Evolutionary conservation across 208 protist genomes (phyloP), one percentile per base, ranked within the genome.

Genomic region (Trypanosomatidae sp.): DNA sequence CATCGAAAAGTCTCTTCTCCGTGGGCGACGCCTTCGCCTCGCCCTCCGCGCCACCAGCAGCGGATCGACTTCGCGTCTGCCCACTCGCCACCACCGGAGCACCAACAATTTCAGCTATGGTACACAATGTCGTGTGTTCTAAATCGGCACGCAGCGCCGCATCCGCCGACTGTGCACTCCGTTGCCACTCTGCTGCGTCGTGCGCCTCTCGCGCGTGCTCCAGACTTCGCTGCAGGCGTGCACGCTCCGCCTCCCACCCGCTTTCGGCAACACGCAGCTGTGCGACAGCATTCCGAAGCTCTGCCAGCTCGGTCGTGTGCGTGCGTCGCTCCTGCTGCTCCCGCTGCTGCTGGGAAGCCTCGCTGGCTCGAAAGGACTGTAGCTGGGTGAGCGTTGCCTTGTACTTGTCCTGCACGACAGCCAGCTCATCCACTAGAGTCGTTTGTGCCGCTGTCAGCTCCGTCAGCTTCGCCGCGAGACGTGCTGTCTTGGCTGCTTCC

Each of bases 1-100:
- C 50, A 9, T 71, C 74, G 53, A 79, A 79, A 4, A 79, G 55
- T 28, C 44, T 66, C 62, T 79, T 79, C 39, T 73, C 74, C 41
- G 74, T 79, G 7, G 62, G 55, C 7, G 55, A 69, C 19, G 19
- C n/a, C n/a, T n/a, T n/a, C n/a, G n/a, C n/a, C n/a, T n/a, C n/a
- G n/a, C n/a, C n/a, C n/a, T n/a, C n/a, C n/a, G n/a, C n/a, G n/a
- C n/a, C n/a, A n/a, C n/a, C 41, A n/a, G 10, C 62, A 66, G 22
- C 41, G 50, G 12, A 71, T 1, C 12, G 69, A 36, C 15, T 64
- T 43, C 41, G 76, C 64, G 17, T 49, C 25, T 15, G 58, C n/a
- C n/a, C n/a, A n/a, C n/a, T n/a, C n/a, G n/a, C n/a, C n/a, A n/a
- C n/a, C n/a, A n/a, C n/a, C n/a, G n/a, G n/a, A n/a, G n/a, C n/a